Evolutionary conservation across 2,329 filamentous ascomycete species (phyloP).

Genomic region (Diaporthe sp.): DNA sequence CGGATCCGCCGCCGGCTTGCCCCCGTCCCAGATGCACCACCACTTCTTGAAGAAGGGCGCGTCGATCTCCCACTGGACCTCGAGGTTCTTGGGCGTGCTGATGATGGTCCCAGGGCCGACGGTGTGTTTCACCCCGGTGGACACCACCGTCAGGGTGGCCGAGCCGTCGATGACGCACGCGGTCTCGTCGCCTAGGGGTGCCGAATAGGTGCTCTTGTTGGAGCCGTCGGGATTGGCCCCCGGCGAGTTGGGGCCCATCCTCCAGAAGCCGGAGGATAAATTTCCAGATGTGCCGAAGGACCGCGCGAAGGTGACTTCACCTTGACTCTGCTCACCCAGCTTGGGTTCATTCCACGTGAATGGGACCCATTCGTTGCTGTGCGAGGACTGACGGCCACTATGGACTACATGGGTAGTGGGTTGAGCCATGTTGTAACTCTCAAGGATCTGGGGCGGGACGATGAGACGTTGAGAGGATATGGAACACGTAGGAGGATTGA

Average conservation of each 20-base stretch:
- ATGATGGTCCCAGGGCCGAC: conserved; percentile 10
- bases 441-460: neutral
- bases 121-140: conserved; percentile 7
- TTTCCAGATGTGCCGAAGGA: neutral
- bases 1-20: neutral
- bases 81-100: conserved; percentile 31
- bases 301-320: neutral
- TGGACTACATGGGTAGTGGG: neutral
- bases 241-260: neutral
- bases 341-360: neutral
- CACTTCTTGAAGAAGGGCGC: conserved; percentile 37
- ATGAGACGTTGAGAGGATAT: accelerated
- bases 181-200: conserved; percentile 20
- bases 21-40: conserved; percentile 33
- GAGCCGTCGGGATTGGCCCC: neutral
- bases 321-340: neutral
- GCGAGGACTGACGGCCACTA: neutral
- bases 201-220: conserved; percentile 1
- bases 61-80: conserved; percentile 33
- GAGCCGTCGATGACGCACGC: conserved; percentile 32
- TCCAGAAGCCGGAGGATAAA: neutral
- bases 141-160: conserved; percentile 28
- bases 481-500: neutral
- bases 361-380: neutral
- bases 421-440: neutral